phyloP scores from a whole-genome alignment of 1,284 basidiomycete species.

The Earliella scabrosa region DNA sequence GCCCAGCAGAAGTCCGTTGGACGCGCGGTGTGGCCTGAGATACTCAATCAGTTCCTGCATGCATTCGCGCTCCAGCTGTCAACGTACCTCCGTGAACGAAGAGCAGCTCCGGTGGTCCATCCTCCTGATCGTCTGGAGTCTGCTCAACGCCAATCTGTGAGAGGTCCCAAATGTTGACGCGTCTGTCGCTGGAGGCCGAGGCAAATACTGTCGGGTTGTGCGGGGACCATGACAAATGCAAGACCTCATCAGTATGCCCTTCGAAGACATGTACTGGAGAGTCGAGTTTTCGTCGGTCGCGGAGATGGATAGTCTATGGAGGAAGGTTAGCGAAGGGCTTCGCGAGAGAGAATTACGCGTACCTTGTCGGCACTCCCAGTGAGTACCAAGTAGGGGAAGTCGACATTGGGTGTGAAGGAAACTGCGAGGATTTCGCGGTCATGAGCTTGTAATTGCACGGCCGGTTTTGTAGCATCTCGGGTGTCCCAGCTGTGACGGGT shows the following conservation, averaged over 20 bases:
- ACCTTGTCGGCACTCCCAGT: constrained; percentile 97
- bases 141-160: constrained; percentile 94
- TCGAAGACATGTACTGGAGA: constrained; percentile 91
- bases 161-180: constrained; percentile 97
- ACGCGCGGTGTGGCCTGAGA: constrained; percentile 74
- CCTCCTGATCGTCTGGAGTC: constrained; percentile 97
- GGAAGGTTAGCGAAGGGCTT: background rate
- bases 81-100: constrained; percentile 87
- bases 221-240: constrained; percentile 95
- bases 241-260: constrained; percentile 93
- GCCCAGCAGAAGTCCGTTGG: constrained; percentile 89
- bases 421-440: constrained; percentile 91
- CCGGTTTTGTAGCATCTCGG: constrained; percentile 71
- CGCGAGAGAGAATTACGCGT: background rate
- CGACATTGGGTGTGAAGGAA: constrained; percentile 85
- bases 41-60: background rate
- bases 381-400: constrained; percentile 73
- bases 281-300: constrained; percentile 86
- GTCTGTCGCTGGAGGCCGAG: constrained; percentile 89
- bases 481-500: constrained; percentile 84
- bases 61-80: too few relatives aligned
- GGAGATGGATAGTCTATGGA: constrained; percentile 82
- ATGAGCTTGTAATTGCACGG: constrained; percentile 83
- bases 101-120: constrained; percentile 92
- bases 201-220: constrained; percentile 91